Conservation (phyloP, 768 basidiomycete genomes). For the Termitomyces sp. region DNA sequence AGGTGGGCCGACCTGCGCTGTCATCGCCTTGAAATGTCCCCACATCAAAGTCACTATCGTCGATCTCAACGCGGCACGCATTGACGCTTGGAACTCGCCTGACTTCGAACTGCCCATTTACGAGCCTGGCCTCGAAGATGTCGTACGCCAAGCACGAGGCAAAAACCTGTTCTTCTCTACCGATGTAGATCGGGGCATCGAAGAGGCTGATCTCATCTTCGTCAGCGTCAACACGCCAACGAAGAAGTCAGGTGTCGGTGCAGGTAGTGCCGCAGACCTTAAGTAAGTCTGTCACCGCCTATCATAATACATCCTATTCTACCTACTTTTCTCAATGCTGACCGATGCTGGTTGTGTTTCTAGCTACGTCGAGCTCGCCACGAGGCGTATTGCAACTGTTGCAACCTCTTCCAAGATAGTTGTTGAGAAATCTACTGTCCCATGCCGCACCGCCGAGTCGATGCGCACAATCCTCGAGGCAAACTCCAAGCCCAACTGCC, state of each 20-base stretch:
- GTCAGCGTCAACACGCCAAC: slow-evolving; percentile 99
- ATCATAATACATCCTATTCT: not conserved
- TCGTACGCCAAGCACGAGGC: slow-evolving; percentile 84
- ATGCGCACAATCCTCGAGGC: slow-evolving; percentile 99
- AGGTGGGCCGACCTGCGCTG: slow-evolving; percentile 96
- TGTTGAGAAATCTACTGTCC: slow-evolving; percentile 98
- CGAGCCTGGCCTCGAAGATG: slow-evolving; percentile 92
- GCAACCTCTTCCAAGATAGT: slow-evolving; percentile 94
- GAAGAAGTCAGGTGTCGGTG: slow-evolving; percentile 96
- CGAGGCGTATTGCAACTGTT: slow-evolving; percentile 91
- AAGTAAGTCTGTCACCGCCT: slow-evolving; percentile 50
- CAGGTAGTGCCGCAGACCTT: slow-evolving; percentile 97
- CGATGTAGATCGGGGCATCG: slow-evolving; percentile 89
- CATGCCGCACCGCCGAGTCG: slow-evolving; percentile 96
- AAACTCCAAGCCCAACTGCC: slow-evolving; percentile 88
- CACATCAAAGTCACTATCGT: slow-evolving; percentile 96
- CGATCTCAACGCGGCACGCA: slow-evolving; percentile 90
- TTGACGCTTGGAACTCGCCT: slow-evolving; percentile 95
- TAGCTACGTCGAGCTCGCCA: slow-evolving; percentile 97
- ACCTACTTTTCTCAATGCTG: not conserved
- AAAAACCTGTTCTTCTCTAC: slow-evolving; percentile 98
- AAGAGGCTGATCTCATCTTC: slow-evolving; percentile 96
- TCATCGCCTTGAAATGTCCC: slow-evolving; percentile 91
- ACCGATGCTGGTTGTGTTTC: slow-evolving; percentile 8
- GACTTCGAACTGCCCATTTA: slow-evolving; percentile 91